These are phyloP conservation scores for Globisporangium solare DNA, from an alignment of 352 stramenopile species.

Conservation along the genomic window DNA sequence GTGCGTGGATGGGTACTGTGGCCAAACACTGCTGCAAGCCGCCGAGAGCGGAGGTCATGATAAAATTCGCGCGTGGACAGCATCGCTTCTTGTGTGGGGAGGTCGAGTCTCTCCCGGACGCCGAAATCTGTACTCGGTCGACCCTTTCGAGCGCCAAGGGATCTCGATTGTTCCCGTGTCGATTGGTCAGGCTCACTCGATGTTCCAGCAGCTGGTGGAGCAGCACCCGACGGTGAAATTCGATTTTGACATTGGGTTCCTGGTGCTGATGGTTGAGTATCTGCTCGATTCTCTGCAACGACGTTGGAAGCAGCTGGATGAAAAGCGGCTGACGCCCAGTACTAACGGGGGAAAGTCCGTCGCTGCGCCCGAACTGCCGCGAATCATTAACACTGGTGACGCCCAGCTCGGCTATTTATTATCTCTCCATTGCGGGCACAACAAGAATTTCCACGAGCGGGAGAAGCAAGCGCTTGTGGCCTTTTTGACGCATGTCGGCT, in stretches of 20 bases:
- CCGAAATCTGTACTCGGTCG: conserved; percentile 31
- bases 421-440: conserved; percentile 79
- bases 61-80: conserved; percentile 75
- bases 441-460: conserved; percentile 74
- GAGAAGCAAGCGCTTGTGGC: conserved; percentile 66
- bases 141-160: conserved; percentile 65
- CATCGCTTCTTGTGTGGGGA: conserved; percentile 73
- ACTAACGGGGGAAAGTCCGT: conserved; percentile 7
- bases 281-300: conserved; percentile 59
- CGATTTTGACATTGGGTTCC: conserved; percentile 67
- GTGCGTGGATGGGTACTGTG: conserved; percentile 76
- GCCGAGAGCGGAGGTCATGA: conserved; percentile 70
- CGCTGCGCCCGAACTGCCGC: conserved; percentile 11
- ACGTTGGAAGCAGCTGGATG: conserved; percentile 48
- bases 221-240: conserved; percentile 60
- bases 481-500: conserved; percentile 48
- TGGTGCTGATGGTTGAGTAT: conserved; percentile 76
- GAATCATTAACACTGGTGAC: conserved; percentile 31
- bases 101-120: conserved; percentile 31
- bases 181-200: conserved; percentile 46
- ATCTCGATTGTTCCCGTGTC: conserved; percentile 62
- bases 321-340: conserved; percentile 6
- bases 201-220: conserved; percentile 48
- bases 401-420: conserved; percentile 50
- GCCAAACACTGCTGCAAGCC: conserved; percentile 74